Base-by-base conservation (phyloP, 2,329 filamentous ascomycete genomes). In the Graphium sp. region DNA sequence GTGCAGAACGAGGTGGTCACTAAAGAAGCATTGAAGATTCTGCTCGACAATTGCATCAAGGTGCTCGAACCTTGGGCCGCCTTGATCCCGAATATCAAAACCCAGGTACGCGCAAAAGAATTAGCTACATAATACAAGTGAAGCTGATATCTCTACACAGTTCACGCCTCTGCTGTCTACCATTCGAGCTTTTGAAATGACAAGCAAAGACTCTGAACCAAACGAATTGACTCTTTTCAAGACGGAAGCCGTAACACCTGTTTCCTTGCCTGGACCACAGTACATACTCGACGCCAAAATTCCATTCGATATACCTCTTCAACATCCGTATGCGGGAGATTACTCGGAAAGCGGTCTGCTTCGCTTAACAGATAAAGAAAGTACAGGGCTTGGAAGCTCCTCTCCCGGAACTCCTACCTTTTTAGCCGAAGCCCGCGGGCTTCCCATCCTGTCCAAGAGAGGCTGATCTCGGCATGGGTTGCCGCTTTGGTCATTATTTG, bases 11-110 rank as follows among this genome's bases (percentile, higher is more conserved):
- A 45, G 6, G 35, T 41, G 2, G 43, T 47, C 3, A 43, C 47
- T 29, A 49, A 52, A 16, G 32, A 37, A 2, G 41, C 47, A 14
- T 41, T 56, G 11, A 40, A 43, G 5, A 37, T 35, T 4, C 37
- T 55, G 13, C 46, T 56, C 18, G 37, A 47, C 24, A 43, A 41
- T 10, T 44, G 53, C 6, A 38, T 55, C 32, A 41, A 38, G 19
- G 40, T 53, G 6, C 46, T 46, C 10, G 41, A 49, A 22, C 45
- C 48, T 3, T 49, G 50, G 42, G 41, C 38, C 9, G 25, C 21
- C 6, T 30, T 39, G 7, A 37, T 42, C n/a, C 40, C 40, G 11
- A 30, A 33, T 2, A 32, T 38, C 10, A 32, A 38, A 8, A 32
- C 31, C 5, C 31, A 39, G 30, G 39, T 35, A 18, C 18, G 18